Evolutionary conservation across 805 yeast species (phyloP).

Genomic region (Nakazawaea ernobii): DNA sequence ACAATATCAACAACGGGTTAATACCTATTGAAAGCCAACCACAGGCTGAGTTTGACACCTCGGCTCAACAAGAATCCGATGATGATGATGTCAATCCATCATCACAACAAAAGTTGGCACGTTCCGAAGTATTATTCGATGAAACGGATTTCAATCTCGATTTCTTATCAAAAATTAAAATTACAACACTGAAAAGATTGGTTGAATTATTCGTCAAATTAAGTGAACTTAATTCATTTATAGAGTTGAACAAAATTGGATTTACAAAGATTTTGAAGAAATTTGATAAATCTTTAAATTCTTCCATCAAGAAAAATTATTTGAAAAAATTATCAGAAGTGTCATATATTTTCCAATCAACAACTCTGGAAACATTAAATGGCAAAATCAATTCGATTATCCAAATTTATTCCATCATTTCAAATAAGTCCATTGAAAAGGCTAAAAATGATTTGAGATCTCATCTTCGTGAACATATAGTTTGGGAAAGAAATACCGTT

Average conservation of each 20-base stretch:
- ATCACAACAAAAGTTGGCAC: neutral
- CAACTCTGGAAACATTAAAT: conserved; percentile 44
- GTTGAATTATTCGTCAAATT: conserved; percentile 64
- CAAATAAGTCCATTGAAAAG: conserved; percentile 32
- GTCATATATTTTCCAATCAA: conserved; percentile 49
- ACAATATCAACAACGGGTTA: neutral
- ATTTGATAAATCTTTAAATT: conserved; percentile 77
- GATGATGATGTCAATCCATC: conserved; percentile 7
- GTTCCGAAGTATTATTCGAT: conserved; percentile 22
- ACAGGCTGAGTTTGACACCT: neutral
- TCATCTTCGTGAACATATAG: conserved; percentile 81
- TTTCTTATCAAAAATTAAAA: conserved; percentile 43
- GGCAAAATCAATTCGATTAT: conserved; percentile 39
- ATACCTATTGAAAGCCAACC: neutral
- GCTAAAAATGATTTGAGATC: conserved; percentile 42
- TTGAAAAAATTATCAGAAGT: conserved; percentile 40
- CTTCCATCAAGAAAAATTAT: conserved; percentile 55
- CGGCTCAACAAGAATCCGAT: conserved; percentile 6
- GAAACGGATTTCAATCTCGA: conserved; percentile 31
- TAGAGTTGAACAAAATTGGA: conserved; percentile 84
- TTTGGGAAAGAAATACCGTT: conserved; percentile 96
- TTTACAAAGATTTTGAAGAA: conserved; percentile 87
- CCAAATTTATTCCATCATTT: conserved; percentile 33
- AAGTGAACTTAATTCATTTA: conserved; percentile 76
- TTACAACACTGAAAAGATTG: conserved; percentile 63